A percentile compares a stretch with the other conserved stretches of the same genome.
Conservation (phyloP, 1,139 yeast genomes). For the Hemisphaericaspora xylofermentans region DNA sequence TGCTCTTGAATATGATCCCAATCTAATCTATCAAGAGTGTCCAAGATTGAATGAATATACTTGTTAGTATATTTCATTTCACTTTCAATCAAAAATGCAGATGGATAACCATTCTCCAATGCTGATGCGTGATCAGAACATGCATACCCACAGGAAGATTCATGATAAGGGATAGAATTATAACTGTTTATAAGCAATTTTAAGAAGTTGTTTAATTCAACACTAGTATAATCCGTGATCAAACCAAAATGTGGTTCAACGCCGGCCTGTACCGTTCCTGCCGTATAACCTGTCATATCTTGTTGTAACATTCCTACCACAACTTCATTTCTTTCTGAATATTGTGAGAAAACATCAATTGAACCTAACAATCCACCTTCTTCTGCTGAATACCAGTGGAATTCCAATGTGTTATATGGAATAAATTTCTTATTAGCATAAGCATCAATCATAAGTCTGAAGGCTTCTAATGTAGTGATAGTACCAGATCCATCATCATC, state of each 20-base stretch:
- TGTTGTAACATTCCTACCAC: conserved; percentile 89
- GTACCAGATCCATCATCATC: conserved; percentile 95
- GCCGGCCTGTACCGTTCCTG: conserved; percentile 53
- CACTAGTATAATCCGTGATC: conserved; percentile 70
- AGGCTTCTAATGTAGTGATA: conserved; percentile 72
- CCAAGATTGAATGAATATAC: conserved; percentile 73
- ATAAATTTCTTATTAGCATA: conserved; percentile 36
- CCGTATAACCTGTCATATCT: conserved; percentile 90
- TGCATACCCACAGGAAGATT: conserved; percentile 84
- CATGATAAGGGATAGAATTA: conserved; percentile 66
- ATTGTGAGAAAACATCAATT: conserved; percentile 66
- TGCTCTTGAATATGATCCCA: conserved; percentile 79
- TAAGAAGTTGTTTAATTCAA: conserved; percentile 58
- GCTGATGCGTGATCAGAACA: conserved; percentile 95
- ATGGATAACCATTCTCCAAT: conserved; percentile 76
- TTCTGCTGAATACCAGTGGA: conserved; percentile 94
- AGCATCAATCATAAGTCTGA: conserved; percentile 54
- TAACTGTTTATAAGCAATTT: conserved; percentile 60
- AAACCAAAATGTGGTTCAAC: conserved; percentile 76
- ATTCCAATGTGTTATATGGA: conserved; percentile 77
- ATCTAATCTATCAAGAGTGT: conserved; percentile 78
- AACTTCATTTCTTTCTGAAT: conserved; percentile 43
- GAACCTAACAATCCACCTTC: conserved; percentile 93
- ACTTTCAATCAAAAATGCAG: conserved; percentile 78
- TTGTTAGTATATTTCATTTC: conserved; percentile 62